These are phyloP conservation scores for Rhizopus stolonifer DNA, from an alignment of 371 early-diverging fungal species.

Conservation along the genomic window DNA sequence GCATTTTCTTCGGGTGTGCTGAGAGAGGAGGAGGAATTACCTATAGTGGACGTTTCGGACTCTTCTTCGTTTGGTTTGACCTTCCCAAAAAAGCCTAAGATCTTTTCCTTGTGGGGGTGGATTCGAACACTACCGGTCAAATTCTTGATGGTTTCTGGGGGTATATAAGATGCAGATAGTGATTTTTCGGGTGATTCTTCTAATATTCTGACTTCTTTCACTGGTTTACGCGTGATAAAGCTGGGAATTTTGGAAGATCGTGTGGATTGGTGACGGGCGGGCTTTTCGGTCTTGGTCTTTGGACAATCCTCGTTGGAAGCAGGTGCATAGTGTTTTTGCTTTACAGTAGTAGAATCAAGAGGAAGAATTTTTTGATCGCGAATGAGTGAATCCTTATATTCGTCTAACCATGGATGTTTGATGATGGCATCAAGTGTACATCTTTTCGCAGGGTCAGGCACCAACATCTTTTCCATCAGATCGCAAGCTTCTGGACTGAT, in stretches of 20 bases:
- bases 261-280: not conserved
- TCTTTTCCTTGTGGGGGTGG: constrained; percentile 20
- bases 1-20: not conserved
- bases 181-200: constrained; percentile 10
- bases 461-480: constrained; percentile 66
- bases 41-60: constrained; percentile 12
- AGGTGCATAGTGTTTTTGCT: not conserved
- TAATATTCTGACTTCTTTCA: constrained; percentile 9
- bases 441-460: constrained; percentile 58
- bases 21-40: constrained; percentile 12
- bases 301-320: constrained; percentile 19
- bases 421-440: constrained; percentile 59
- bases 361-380: constrained; percentile 52
- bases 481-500: constrained; percentile 51
- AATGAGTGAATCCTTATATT: constrained; percentile 52
- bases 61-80: not conserved
- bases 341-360: constrained; percentile 69
- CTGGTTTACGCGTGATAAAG: constrained; percentile 17
- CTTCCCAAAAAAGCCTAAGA: constrained; percentile 18
- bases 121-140: constrained; percentile 11
- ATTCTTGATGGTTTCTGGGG: not conserved
- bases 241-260: constrained; percentile 11
- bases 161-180: constrained; percentile 6
- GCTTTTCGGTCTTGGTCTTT: constrained; percentile 32
- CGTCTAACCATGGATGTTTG: constrained; percentile 71